phyloP scores from a whole-genome alignment of 257 asterid species.

The Solanum appendiculatum region DNA sequence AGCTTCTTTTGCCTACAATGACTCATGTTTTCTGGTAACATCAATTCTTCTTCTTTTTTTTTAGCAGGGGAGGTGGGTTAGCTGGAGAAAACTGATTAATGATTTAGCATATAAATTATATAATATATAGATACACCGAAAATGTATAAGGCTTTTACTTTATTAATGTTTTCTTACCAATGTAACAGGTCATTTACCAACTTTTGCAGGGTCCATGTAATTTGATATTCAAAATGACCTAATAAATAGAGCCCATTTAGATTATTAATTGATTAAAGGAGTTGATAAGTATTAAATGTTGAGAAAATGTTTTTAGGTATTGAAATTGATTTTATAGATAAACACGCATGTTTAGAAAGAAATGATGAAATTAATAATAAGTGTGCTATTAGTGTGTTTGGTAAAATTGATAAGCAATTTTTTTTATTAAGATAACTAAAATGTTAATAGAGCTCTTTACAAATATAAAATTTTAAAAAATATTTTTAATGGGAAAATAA shows the following conservation, averaged over 20 bases:
- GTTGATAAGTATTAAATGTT: background rate
- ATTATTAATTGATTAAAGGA: background rate
- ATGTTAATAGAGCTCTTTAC: background rate
- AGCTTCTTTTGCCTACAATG: background rate
- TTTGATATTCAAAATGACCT: background rate
- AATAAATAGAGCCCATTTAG: background rate
- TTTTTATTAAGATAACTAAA: no score
- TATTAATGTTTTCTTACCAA: background rate
- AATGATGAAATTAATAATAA: background rate
- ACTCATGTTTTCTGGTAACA: background rate
- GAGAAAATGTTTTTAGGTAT: background rate
- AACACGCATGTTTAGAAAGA: background rate
- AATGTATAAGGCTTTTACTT: no score
- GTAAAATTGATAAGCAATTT: background rate
- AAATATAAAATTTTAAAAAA: background rate
- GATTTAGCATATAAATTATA: background rate
- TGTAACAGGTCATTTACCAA: background rate
- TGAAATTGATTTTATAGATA: background rate
- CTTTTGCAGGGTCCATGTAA: background rate
- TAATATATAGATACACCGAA: no score
- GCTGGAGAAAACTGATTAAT: background rate
- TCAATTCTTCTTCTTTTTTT: background rate
- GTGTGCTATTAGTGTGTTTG: background rate
- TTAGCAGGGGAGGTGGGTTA: background rate
- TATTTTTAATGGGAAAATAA: no score